These are phyloP conservation scores for Agaricus subrufescens DNA, from an alignment of 768 basidiomycete genomes.

Conservation along the genomic window DNA sequence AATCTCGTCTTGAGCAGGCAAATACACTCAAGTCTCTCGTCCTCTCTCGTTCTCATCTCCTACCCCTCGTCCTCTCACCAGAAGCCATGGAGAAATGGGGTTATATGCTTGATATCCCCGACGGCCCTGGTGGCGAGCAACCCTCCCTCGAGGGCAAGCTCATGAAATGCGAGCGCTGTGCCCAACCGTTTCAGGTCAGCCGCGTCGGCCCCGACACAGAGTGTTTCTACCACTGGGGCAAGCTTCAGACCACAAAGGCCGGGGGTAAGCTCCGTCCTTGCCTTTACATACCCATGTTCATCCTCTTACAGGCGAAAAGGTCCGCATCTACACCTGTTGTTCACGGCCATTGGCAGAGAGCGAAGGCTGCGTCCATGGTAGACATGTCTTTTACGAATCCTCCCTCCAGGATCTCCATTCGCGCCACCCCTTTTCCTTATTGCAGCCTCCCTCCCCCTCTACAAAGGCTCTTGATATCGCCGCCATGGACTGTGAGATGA, in stretches of 20 bases:
- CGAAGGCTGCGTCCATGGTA: conserved; percentile 71
- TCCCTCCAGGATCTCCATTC: conserved; percentile 61
- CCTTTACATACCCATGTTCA: conserved; percentile 4
- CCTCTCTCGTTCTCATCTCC: conserved; percentile 30
- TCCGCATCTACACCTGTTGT: conserved; percentile 77
- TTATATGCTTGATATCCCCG: conserved; percentile 67
- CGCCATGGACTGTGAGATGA: conserved; percentile 95
- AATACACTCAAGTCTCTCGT: conserved; percentile 10
- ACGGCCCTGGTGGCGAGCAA: conserved; percentile 55
- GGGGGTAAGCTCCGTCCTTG: conserved; percentile 46
- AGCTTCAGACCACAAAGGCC: conserved; percentile 50
- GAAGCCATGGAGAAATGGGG: conserved; percentile 62
- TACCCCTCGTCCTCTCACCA: conserved; percentile 53
- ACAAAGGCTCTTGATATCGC: conserved; percentile 62
- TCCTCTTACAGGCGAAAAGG: conserved; percentile 54
- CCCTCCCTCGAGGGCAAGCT: conserved; percentile 61
- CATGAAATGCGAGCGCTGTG: conserved; percentile 78
- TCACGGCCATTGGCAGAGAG: conserved; percentile 50
- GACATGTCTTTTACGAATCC: conserved; percentile 89
- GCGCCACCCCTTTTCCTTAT: conserved; percentile 67
- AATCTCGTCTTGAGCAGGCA: conserved; percentile 42
- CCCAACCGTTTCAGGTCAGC: conserved; percentile 62
- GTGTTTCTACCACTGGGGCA: conserved; percentile 86
- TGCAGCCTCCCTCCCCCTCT: conserved; percentile 21
- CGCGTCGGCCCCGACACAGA: conserved; percentile 48